Evolutionary conservation across 805 yeast genomes (phyloP).

Genomic region (Blastobotrys mokoenaii): DNA sequence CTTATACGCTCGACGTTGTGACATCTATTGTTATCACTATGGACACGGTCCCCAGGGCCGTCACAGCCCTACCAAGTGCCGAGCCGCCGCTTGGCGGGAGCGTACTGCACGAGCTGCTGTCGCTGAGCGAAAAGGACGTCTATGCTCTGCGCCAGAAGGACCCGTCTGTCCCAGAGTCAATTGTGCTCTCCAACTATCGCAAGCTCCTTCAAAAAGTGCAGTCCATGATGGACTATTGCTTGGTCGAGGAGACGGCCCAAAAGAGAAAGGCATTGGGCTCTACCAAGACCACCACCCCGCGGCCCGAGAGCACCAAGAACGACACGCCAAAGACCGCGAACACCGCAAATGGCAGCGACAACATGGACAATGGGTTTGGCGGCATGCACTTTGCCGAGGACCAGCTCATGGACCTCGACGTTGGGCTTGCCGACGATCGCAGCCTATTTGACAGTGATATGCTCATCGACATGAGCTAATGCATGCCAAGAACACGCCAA

Average conservation of each 20-base stretch:
- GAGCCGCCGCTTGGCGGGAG: neutral
- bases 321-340: neutral
- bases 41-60: constrained; percentile 6
- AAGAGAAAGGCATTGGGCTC: neutral
- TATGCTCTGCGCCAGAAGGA: neutral
- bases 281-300: neutral
- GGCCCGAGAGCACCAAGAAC: neutral
- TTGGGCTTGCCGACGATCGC: neutral
- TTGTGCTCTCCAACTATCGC: neutral
- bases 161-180: neutral
- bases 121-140: neutral
- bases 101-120: neutral
- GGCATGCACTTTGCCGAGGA: neutral
- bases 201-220: neutral
- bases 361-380: neutral
- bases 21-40: constrained; percentile 13
- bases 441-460: constrained; percentile 2
- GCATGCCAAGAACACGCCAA: neutral
- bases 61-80: neutral
- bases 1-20: constrained; percentile 18
- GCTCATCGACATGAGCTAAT: constrained; percentile 1
- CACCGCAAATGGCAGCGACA: neutral
- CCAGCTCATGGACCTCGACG: neutral
- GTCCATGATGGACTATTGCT: neutral
- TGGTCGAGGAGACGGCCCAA: neutral